Base-by-base conservation (phyloP, 1,139 yeast genomes). In the Waltiozyma sp. region DNA sequence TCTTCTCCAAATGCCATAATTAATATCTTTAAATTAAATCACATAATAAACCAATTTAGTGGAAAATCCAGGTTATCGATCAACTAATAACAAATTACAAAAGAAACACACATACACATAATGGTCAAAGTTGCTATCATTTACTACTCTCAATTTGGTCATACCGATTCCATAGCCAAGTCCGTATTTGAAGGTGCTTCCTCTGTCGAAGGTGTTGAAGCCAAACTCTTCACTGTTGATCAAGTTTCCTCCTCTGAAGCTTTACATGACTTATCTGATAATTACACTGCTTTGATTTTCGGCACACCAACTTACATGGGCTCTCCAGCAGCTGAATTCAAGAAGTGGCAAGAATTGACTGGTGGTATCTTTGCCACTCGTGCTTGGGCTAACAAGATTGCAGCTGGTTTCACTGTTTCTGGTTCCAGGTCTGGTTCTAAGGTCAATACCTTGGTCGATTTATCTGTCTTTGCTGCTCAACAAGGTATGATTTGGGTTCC, bases 221-320 rank as follows among this genome's bases (percentile, higher is more conserved):
- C 34, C 3, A 28, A 23, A 15, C 18, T 41, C 19, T 33, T 37
- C 18, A 33, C 42, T 19, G 40, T 39, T 28, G 48, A 45, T 21
- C 19, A 35, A 35, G 37, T 15, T 13, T 35, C 37, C 3, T n/a
- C 19, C 16, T 18, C 23, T 19, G 37, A 35, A 35, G 37, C 19
- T 13, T 8, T 40, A 14, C 19, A 24, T 28, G 39, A 35, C 13
- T 26, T 45, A 5, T 39, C 28, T 3, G 28, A 11, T n/a, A 18
- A 38, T 10, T 46, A 44, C 28, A 47, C 43, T 35, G 49, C 38
- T 3, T 43, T 45, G 31, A 38, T 46, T 18, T 45, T 42, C 19
- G 49, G 49, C 4, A 26, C 40, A 11, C 47, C 49, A 31, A 44
- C 47, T n/a, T 37, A 34, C 21, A 45, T 46, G 43, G 49, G 49